Base-by-base conservation (phyloP, 2,329 filamentous ascomycete genomes). In the Cadophora malorum region DNA sequence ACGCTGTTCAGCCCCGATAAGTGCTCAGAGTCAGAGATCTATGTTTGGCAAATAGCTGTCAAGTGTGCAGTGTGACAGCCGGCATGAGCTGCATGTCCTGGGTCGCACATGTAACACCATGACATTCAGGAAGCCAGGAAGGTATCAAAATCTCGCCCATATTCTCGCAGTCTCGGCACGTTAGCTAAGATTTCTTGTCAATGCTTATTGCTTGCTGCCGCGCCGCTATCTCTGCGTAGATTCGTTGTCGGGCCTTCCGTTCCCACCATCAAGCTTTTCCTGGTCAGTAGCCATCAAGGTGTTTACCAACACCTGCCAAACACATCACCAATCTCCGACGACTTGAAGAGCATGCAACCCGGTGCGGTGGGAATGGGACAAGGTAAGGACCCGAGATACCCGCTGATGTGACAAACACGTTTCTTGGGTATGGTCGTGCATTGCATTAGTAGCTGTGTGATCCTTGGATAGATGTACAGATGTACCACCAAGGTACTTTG, bases 371-470 rank as follows among this genome's bases (percentile, higher is more conserved):
- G 19, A 58, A 35, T n/a, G 55, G 55, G 35, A 58, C 55, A 9
- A 58, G 10, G 31, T 10, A 58, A 58, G 55, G 31, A 45, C 41
- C 41, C 41, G 41, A 16, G 2, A 45, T 16, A 16, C 56, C 56
- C 35, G 35, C 21, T 28, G 9, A 38, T n/a, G 1, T 14, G 31
- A 38, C 16, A 10, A 45, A 28, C 56, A 59, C 56, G n/a, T 28
- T 59, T 25, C 35, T 59, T 59, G 56, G 56, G 12, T 38, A 19
- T 19, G 14, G 14, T 35, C 56, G 14, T 59, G n/a, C 33, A 23
- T 21, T 59, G 56, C 56, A 45, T 59, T 59, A 59, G 56, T 41
- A 16, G 35, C n/a, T 59, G 56, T 59, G 56, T 8, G 8, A n/a
- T 21, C n/a, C n/a, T 8, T 49, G 45, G 45, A 49, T 49, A 19